phyloP scores from a whole-genome alignment of 176 grass and related monocot species.

The Puya raimondii region DNA sequence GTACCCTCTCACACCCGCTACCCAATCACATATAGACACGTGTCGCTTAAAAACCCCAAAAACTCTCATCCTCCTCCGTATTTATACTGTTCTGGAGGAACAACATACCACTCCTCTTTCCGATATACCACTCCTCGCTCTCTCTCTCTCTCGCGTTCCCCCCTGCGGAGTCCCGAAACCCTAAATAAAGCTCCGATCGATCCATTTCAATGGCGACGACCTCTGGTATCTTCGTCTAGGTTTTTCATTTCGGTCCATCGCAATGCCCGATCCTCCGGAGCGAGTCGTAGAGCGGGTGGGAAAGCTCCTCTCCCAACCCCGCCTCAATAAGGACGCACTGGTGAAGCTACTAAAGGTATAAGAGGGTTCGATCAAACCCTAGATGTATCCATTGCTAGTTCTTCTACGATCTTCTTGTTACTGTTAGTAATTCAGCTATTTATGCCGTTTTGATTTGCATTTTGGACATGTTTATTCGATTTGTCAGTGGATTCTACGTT shows the following conservation, averaged over 20 bases:
- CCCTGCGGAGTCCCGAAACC: too few relatives aligned
- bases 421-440: background rate
- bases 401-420: background rate
- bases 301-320: constrained; percentile 60
- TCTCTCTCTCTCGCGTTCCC: too few relatives aligned
- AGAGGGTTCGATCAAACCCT: background rate
- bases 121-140: too few relatives aligned
- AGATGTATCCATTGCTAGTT: background rate
- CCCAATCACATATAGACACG: too few relatives aligned
- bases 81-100: too few relatives aligned
- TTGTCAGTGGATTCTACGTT: background rate
- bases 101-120: too few relatives aligned
- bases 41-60: too few relatives aligned
- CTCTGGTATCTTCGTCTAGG: background rate
- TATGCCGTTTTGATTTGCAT: background rate
- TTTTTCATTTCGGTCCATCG: background rate
- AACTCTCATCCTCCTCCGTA: too few relatives aligned
- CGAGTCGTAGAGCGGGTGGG: constrained; percentile 47
- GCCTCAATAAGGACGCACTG: constrained; percentile 75
- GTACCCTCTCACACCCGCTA: too few relatives aligned
- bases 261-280: constrained; percentile 30
- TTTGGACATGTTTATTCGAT: background rate
- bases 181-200: too few relatives aligned
- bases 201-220: too few relatives aligned
- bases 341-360: constrained; percentile 87